Conservation (phyloP, 2,329 filamentous ascomycete species). For the Xylariaceae sp. region DNA sequence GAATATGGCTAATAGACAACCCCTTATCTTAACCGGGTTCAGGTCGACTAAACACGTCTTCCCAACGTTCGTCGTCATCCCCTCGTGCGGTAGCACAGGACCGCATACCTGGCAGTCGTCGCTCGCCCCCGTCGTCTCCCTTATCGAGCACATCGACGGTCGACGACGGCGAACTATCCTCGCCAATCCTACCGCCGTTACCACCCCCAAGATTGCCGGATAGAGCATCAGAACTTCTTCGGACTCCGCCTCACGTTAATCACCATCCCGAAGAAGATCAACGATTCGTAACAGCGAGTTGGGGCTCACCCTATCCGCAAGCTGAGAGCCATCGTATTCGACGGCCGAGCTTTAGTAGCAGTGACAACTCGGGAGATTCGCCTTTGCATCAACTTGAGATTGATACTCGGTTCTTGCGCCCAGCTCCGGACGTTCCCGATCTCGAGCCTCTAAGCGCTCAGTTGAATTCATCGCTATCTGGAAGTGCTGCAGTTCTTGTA, state of each 20-base stretch:
- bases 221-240: slow-evolving; percentile 51
- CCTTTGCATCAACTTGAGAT: slow-evolving; percentile 60
- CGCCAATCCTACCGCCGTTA: slow-evolving; percentile 56
- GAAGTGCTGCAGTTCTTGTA: slow-evolving; percentile 58
- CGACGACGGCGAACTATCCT: slow-evolving; percentile 49
- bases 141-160: slow-evolving; percentile 61
- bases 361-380: slow-evolving; percentile 56
- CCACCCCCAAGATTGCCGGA: slow-evolving; percentile 55
- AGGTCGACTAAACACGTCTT: slow-evolving; percentile 53
- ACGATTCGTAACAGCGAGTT: slow-evolving; percentile 73
- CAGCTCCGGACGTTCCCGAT: slow-evolving; percentile 44
- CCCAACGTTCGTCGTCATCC: slow-evolving; percentile 47
- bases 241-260: slow-evolving; percentile 40
- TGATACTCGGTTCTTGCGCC: slow-evolving; percentile 59
- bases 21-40: slow-evolving; percentile 1
- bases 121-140: slow-evolving; percentile 51
- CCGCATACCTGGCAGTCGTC: slow-evolving; percentile 40
- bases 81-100: slow-evolving; percentile 61
- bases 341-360: slow-evolving; percentile 54
- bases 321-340: slow-evolving; percentile 51
- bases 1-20: slow-evolving; percentile 11
- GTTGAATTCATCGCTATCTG: slow-evolving; percentile 33
- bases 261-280: slow-evolving; percentile 35
- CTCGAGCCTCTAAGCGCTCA: slow-evolving; percentile 32
- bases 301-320: slow-evolving; percentile 85